Evolutionary conservation across 352 stramenopile genomes (phyloP).

Genomic region (Plasmopara halstedii): DNA sequence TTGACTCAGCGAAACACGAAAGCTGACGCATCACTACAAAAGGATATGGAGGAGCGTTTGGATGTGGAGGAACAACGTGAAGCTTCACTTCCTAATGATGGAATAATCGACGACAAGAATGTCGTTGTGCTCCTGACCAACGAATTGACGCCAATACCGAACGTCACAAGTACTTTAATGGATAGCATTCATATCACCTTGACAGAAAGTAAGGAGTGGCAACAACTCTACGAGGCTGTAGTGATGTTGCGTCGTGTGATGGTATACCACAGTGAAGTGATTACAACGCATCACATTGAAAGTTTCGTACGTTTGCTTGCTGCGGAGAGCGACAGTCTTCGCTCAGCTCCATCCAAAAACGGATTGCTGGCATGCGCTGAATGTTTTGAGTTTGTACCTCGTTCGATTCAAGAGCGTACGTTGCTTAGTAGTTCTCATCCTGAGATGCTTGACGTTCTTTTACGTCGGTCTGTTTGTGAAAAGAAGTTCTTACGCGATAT

Average conservation of each 20-base stretch:
- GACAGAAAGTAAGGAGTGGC: conserved; percentile 33
- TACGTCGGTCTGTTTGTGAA: conserved; percentile 60
- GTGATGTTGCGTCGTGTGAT: conserved; percentile 39
- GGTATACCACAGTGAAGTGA: conserved; percentile 35
- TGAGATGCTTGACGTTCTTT: conserved; percentile 41
- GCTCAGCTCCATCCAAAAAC: conserved; percentile 65
- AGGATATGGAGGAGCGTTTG: background rate
- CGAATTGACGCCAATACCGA: conserved; percentile 28
- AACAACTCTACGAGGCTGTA: conserved; percentile 57
- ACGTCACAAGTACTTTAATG: conserved; percentile 12
- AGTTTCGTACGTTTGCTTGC: conserved; percentile 29
- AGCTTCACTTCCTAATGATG: conserved; percentile 6
- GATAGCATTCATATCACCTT: conserved; percentile 23
- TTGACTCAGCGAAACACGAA: conserved; percentile 8
- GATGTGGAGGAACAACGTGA: conserved; percentile 11
- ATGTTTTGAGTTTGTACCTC: conserved; percentile 41
- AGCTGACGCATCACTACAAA: background rate
- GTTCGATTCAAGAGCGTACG: conserved; percentile 7
- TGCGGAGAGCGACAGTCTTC: conserved; percentile 50
- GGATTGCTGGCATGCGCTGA: conserved; percentile 50
- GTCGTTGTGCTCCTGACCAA: conserved; percentile 30
- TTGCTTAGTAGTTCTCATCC: conserved; percentile 15
- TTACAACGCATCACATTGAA: conserved; percentile 18
- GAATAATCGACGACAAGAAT: conserved; percentile 34
- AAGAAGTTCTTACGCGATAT: conserved; percentile 69